These are phyloP conservation scores for Oryza punctata DNA, from an alignment of 176 grass and related monocot species.

Conservation along the genomic window DNA sequence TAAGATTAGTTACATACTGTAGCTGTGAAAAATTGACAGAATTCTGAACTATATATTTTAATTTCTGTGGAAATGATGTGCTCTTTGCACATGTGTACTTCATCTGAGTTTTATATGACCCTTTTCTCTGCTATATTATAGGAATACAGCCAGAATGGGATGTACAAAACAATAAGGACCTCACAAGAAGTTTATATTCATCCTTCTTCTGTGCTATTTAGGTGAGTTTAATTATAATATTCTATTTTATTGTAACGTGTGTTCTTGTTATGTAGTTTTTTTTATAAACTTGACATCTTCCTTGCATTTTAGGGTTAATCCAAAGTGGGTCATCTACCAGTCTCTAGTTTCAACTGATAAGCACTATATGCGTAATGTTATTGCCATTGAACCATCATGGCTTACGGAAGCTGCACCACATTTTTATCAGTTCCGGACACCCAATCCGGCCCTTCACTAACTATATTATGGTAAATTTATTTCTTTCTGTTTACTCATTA, in stretches of 20 bases:
- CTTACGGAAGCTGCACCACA: conserved; percentile 93
- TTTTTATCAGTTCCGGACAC: conserved; percentile 78
- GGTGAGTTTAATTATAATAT: conserved; percentile 50
- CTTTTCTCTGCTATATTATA: conserved; percentile 40
- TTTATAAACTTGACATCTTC: conserved; percentile 21
- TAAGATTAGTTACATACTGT: conserved; percentile 3
- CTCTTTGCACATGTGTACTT: background rate
- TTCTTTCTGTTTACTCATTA: conserved; percentile 8
- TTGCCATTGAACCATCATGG: conserved; percentile 92
- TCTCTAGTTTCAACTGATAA: conserved; percentile 93
- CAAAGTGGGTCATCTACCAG: conserved; percentile 94
- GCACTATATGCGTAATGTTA: conserved; percentile 94
- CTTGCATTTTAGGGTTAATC: conserved; percentile 76
- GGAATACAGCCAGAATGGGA: conserved; percentile 89
- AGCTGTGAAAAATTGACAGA: background rate
- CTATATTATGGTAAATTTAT: conserved; percentile 30
- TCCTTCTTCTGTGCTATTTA: conserved; percentile 97
- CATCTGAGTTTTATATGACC: conserved; percentile 13
- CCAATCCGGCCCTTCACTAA: conserved; percentile 72
- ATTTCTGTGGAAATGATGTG: conserved; percentile 4
- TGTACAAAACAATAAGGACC: conserved; percentile 92
- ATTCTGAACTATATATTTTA: conserved; percentile 19
- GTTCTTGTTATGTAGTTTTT: background rate
- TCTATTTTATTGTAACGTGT: conserved; percentile 1
- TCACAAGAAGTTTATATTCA: conserved; percentile 98